Evolutionary conservation across 2,329 filamentous ascomycete genomes (phyloP), one percentile per base, ranked within the genome.

Genomic region (Sporothrix schenckii): DNA sequence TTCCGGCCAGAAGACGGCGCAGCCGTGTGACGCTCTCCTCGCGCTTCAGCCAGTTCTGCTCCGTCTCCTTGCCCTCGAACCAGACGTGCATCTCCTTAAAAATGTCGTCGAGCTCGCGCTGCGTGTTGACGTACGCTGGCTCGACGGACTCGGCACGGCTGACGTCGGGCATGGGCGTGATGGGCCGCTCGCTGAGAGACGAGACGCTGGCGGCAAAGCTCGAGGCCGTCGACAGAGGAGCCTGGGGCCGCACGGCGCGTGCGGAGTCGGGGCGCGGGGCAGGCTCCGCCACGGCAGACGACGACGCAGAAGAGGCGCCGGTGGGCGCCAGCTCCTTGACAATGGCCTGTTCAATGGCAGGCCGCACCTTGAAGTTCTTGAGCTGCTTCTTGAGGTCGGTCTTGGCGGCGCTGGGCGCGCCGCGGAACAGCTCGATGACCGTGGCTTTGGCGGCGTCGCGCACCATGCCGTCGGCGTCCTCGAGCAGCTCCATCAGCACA

Each of bases 61-160:
- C 94, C 0, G 91, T 89, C 81, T 98, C 94, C 77, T 86, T 92
- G 68, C 94, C 94, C 74, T 97, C 93, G 73, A 97, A 97, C 78
- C 86, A 86, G 68, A 85, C 85, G 44, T 89, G 84, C 92, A 98
- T 97, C 44, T 92, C 90, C 74, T 88, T 88, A 78, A 97, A 89
- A 1, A 91, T 88, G 34, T 97, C 93, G 72, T 97, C 94, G n/a
- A 98, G 83, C 77, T 97, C 93, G 75, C 92, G 87, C 74, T 90
- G 85, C 1, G 93, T 94, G 76, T 94, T 92, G 70, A 97, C 88
- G 77, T 94, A 93, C 39, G 91, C 83, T 2, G 94, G 93, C 69
- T 97, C 92, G 75, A 96, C 87, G 3, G 85, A 81, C 34, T 95
- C 91, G 56, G 85, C 79, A 72, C 89, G 66, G 24, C 63, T 90